Percentiles rank a stretch among this genome's conserved stretches.
Conservation (phyloP, 192 early-diverging fungal species). For the Coemansia sp. region DNA sequence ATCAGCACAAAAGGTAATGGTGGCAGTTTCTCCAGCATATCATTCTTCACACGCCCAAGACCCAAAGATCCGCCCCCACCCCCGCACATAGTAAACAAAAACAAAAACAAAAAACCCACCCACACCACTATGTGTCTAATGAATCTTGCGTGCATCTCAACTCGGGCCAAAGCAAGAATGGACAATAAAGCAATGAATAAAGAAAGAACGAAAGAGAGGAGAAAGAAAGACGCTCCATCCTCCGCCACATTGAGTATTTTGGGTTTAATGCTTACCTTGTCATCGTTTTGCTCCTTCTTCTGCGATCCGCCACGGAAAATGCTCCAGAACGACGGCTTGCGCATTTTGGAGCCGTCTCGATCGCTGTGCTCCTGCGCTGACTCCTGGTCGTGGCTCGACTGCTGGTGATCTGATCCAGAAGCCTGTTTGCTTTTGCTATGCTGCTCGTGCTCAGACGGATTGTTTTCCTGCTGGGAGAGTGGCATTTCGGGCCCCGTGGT, state of each 20-base stretch:
- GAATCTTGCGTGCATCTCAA: too few relatives aligned
- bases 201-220: not conserved
- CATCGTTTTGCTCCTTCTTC: slow-evolving; percentile 44
- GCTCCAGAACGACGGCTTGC: slow-evolving; percentile 57
- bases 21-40: too few relatives aligned
- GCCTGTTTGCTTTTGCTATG: slow-evolving; percentile 1
- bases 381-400: slow-evolving; percentile 19
- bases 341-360: slow-evolving; percentile 55
- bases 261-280: slow-evolving; percentile 42
- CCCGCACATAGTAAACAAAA: too few relatives aligned
- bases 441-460: not conserved
- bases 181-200: not conserved
- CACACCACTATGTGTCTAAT: too few relatives aligned
- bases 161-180: not conserved
- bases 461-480: not conserved
- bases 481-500: not conserved
- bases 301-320: slow-evolving; percentile 45
- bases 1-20: too few relatives aligned
- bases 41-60: too few relatives aligned
- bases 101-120: too few relatives aligned
- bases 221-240: not conserved
- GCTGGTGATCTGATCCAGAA: slow-evolving; percentile 7
- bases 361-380: slow-evolving; percentile 25
- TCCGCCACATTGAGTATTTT: not conserved
- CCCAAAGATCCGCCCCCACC: too few relatives aligned